These are phyloP conservation scores for Suhomyces chickasaworum DNA, from an alignment of 1,139 yeast genomes.

Conservation along the genomic window DNA sequence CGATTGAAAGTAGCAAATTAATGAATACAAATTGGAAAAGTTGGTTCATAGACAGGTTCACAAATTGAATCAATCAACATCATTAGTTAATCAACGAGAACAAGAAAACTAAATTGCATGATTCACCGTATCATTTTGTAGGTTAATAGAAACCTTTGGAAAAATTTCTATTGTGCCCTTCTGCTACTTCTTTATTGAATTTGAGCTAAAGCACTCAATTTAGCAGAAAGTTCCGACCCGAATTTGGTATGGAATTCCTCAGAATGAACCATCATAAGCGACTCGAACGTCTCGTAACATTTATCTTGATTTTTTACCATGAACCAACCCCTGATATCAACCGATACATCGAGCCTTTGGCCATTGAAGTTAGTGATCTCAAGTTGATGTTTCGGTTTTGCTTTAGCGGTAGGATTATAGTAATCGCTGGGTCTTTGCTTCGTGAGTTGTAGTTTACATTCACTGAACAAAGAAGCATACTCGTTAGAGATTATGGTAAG, in stretches of 20 bases:
- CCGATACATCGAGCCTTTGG: conserved; percentile 26
- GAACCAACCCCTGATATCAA: conserved; percentile 41
- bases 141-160: no score
- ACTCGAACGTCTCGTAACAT: conserved; percentile 26
- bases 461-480: conserved; percentile 31
- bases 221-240: conserved; percentile 11
- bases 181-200: background rate
- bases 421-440: conserved; percentile 1
- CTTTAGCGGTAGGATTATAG: background rate
- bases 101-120: no score
- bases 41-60: no score
- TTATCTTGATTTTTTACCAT: conserved; percentile 4
- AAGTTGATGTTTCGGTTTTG: conserved; percentile 9
- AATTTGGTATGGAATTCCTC: conserved; percentile 15
- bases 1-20: no score
- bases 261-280: conserved; percentile 21
- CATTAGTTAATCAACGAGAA: no score
- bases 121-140: no score
- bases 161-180: no score
- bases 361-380: conserved; percentile 26
- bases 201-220: conserved; percentile 6
- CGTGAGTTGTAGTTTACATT: conserved; percentile 20
- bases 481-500: conserved; percentile 29
- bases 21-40: no score
- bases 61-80: no score